Base-by-base conservation (phyloP, 352 stramenopile species). In the Pilasporangium apinafurcum region DNA sequence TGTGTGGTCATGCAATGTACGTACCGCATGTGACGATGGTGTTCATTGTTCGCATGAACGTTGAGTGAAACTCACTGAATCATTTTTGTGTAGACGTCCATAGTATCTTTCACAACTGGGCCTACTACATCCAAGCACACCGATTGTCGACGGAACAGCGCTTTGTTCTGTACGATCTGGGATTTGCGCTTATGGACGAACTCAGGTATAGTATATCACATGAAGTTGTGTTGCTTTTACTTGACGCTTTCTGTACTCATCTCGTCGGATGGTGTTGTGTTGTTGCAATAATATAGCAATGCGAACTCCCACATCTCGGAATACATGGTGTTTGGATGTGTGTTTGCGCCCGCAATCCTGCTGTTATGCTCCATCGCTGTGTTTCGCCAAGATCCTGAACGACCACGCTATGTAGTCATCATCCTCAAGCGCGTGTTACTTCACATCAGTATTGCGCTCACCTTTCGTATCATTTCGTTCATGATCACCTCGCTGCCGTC, bases 1-100 rank as follows among this genome's bases (percentile, higher is more conserved):
- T 90, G 78, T 48, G 48, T 80, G 43, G 71, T 90, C 72, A 87
- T 90, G 74, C 78, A 90, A 59, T 90, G 70, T 83, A 65, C 51
- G 69, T 73, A 1, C 16, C 10, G 8, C 25, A 14, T 2, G 37
- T 59, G 10, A 38, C 10, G 8, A 34, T 1, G 2, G 22, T 18
- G n/a, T n/a, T 44, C 5, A 35, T 28, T 41, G 1, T 30, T 8
- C 37, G 5, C 9, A 25, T 22, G 14, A 26, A 14, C 20, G 13
- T 28, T 10, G 13, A 21, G 3, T 32, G 3, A 17, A n/a, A n/a
- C n/a, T n/a, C 25, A 10, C 26, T 31, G 7, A 1, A 28, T 31
- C 12, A 24, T n/a, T 16, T 30, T 17, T 40, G 6, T 35, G 14
- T 52, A 87, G 71, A 93, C 59, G 51, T 79, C 43, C 79, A 91